Evolutionary conservation across 2,329 filamentous ascomycete genomes (phyloP).

Genomic region (Calonectria pauciramosa): DNA sequence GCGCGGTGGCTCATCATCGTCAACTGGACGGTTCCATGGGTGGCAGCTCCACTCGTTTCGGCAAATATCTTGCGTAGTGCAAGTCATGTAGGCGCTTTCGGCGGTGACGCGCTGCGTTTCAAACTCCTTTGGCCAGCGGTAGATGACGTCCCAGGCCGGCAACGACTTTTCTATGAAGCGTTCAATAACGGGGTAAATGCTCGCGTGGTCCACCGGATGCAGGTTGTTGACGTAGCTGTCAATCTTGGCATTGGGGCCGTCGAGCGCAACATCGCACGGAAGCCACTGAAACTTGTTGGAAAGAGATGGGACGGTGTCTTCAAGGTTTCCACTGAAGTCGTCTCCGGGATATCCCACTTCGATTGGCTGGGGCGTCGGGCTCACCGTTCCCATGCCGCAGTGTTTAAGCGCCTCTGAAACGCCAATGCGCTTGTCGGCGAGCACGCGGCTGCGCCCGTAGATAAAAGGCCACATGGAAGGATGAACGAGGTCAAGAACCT

Average conservation of each 20-base stretch:
- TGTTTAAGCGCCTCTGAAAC: slow-evolving; percentile 33
- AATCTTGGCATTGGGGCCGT: slow-evolving; percentile 48
- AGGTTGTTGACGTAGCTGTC: slow-evolving; percentile 68
- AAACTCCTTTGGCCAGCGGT: slow-evolving; percentile 48
- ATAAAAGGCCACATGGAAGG: slow-evolving; percentile 37
- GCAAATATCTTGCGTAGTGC: slow-evolving; percentile 36
- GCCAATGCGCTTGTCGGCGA: slow-evolving; percentile 48
- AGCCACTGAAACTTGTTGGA: slow-evolving; percentile 49
- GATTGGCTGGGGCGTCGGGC: slow-evolving; percentile 57
- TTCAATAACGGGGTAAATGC: slow-evolving; percentile 58
- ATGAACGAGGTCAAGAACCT: slow-evolving; percentile 31
- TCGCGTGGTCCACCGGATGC: slow-evolving; percentile 56
- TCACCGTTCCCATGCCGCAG: slow-evolving; percentile 35
- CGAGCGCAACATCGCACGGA: slow-evolving; percentile 54
- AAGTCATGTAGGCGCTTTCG: slow-evolving; percentile 31
- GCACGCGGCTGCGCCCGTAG: slow-evolving; percentile 46
- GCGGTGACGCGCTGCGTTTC: slow-evolving; percentile 43
- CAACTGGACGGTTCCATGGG: slow-evolving; percentile 37
- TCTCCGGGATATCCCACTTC: slow-evolving; percentile 63
- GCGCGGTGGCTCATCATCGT: slow-evolving; percentile 42
- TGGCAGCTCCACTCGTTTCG: slow-evolving; percentile 28
- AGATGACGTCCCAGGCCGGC: slow-evolving; percentile 60
- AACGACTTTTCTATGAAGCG: slow-evolving; percentile 56
- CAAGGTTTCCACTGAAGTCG: slow-evolving; percentile 54
- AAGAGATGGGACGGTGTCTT: slow-evolving; percentile 64